phyloP scores from a whole-genome alignment of 2,329 filamentous ascomycete species.

The Alternaria alternata region DNA sequence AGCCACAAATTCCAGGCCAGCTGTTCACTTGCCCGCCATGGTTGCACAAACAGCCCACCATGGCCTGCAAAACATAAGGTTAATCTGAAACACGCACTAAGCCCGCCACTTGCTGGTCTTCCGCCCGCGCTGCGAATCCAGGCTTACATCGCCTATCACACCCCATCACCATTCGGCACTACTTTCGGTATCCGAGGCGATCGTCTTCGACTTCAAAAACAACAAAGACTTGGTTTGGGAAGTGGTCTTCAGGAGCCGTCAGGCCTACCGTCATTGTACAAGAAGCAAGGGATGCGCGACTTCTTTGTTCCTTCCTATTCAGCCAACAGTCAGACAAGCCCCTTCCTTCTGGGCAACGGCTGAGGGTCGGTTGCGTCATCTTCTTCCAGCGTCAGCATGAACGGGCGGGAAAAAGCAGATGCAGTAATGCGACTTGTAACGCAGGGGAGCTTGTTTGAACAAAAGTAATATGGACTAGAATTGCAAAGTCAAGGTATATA shows the following conservation, averaged over 20 bases:
- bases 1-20: conserved; percentile 9
- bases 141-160: neutral
- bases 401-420: neutral
- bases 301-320: conserved; percentile 1
- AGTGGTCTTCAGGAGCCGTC: neutral
- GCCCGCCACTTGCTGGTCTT: conserved; percentile 14
- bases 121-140: conserved; percentile 12
- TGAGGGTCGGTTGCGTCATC: neutral
- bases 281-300: neutral
- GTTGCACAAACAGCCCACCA: conserved; percentile 20
- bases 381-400: neutral
- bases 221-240: neutral
- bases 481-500: conserved; percentile 15
- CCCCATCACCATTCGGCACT: neutral
- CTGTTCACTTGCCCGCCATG: conserved; percentile 12
- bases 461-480: conserved; percentile 8
- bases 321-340: neutral
- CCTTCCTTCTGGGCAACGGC: conserved; percentile 1
- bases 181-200: neutral
- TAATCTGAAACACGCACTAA: conserved; percentile 31
- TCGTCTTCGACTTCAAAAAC: neutral
- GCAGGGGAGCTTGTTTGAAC: neutral
- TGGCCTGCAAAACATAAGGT: conserved; percentile 18
- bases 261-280: neutral
- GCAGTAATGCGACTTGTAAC: neutral